These are phyloP conservation scores for Cyberlindnera subsufficiens DNA, from an alignment of 805 yeast genomes.

Conservation along the genomic window DNA sequence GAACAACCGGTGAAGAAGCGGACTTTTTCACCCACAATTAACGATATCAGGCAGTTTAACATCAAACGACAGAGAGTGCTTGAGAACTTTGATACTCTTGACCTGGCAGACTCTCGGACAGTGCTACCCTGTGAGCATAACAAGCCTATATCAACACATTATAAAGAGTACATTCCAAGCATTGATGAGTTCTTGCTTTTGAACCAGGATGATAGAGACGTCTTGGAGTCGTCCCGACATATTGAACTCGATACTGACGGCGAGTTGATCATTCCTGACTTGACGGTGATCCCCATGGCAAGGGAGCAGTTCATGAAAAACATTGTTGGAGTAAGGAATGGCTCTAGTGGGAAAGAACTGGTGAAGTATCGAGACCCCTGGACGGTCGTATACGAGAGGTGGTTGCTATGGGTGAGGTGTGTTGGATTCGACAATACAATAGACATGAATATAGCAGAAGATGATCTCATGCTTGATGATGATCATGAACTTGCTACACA, in stretches of 20 bases:
- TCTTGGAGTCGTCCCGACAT: constrained; percentile 12
- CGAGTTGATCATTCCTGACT: constrained; percentile 8
- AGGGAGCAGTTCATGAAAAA: background rate
- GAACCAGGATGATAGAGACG: constrained; percentile 19
- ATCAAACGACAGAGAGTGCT: constrained; percentile 29
- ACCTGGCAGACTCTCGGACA: constrained; percentile 6
- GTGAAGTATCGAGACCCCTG: no score
- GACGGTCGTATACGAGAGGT: no score
- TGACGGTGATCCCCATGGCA: background rate
- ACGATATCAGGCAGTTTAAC: constrained; percentile 22
- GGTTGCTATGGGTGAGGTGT: no score
- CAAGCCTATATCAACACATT: constrained; percentile 6
- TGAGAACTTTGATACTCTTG: constrained; percentile 27
- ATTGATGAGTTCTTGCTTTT: constrained; percentile 18
- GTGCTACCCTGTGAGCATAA: constrained; percentile 3
- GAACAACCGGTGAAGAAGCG: constrained; percentile 5
- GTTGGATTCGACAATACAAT: no score
- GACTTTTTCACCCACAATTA: constrained; percentile 15
- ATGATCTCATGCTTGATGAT: no score
- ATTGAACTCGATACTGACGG: constrained; percentile 2
- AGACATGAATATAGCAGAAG: no score
- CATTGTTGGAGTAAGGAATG: no score
- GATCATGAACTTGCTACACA: no score
- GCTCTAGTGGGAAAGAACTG: no score
- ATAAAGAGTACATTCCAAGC: constrained; percentile 13